Evolutionary conservation across 163 green algal genomes (phyloP), one percentile per base, ranked within the genome.

Genomic region (Chlamydomonas reinhardtii): DNA sequence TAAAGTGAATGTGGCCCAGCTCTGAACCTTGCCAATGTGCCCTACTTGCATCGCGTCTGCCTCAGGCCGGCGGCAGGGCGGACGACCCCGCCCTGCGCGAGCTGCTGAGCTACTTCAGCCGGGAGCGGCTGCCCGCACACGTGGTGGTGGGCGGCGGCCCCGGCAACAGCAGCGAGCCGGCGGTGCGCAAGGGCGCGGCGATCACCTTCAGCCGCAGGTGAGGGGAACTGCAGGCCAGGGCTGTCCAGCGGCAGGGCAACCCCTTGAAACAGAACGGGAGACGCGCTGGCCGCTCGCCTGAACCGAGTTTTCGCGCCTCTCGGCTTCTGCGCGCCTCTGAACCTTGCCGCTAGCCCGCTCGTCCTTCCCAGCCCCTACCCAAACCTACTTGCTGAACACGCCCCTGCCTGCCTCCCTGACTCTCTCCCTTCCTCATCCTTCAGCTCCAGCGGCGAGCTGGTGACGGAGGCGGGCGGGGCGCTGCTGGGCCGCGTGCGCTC

Each of bases 401-500:
- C 8, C 39, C n/a, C n/a, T n/a, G n/a, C 56, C 64, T 71, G 2
- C 5, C 27, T 24, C 64, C 64, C 25, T n/a, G 29, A n/a, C 48
- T 9, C 54, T 29, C 14, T 65, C n/a, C 59, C 5, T n/a, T 1
- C 59, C 59, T n/a, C 56, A 6, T 64, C 22, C 59, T 12, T 35
- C 65, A 85, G 61, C 59, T 37, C 62, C 80, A 78, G 80, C 32
- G 81, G 88, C 35, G 65, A 90, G n/a, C 29, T 69, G 25, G 29
- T 93, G 31, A 86, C 88, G 29, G 73, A 74, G 25, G 32, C 88
- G 74, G 52, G 72, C 29, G 34, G 91, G 72, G 43, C 64, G 85
- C 78, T 90, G 27, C 76, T 94, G 35, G 78, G 81, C 32, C 74
- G 62, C 16, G 89, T 96, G 76, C 70, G 83, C 25, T 92, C 88